Evolutionary conservation across 441 rosid genomes (phyloP).

Genomic region (Gossypium gossypioides): DNA sequence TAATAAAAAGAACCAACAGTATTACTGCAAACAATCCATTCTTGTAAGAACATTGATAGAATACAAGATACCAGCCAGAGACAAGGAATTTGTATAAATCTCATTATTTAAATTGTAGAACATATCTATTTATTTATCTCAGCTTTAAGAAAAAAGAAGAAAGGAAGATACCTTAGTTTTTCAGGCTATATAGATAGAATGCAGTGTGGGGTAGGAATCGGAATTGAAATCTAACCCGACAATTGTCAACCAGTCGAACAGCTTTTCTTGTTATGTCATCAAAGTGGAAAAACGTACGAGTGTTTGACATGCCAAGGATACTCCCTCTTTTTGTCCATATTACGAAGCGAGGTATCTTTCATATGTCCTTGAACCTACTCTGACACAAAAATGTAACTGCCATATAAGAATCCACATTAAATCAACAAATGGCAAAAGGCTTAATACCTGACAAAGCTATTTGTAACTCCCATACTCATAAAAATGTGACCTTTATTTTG

Average conservation of each 20-base stretch:
- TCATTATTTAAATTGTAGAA: not conserved
- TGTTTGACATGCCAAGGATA: not conserved
- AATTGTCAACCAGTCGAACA: not conserved
- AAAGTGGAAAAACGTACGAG: not conserved
- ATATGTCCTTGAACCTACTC: constrained; percentile 9
- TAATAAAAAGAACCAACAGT: not conserved
- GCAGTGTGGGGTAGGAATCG: not conserved
- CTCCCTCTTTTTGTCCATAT: constrained; percentile 10
- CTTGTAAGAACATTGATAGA: not conserved
- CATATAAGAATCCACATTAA: constrained; percentile 11
- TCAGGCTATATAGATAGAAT: constrained; percentile 1
- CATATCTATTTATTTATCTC: not conserved
- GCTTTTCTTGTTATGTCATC: not conserved
- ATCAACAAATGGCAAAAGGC: constrained; percentile 1
- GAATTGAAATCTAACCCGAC: not conserved
- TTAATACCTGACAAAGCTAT: not conserved
- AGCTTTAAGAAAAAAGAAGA: not conserved
- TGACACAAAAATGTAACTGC: constrained; percentile 8
- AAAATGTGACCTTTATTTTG: not conserved
- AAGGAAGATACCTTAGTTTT: not conserved
- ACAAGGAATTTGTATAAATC: not conserved
- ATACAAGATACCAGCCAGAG: not conserved
- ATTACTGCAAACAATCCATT: not conserved
- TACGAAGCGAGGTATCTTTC: constrained; percentile 3
- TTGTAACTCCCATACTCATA: not conserved